These are phyloP conservation scores for Penicillium subrubescens DNA, from an alignment of 495 filamentous ascomycete genomes.

Conservation along the genomic window DNA sequence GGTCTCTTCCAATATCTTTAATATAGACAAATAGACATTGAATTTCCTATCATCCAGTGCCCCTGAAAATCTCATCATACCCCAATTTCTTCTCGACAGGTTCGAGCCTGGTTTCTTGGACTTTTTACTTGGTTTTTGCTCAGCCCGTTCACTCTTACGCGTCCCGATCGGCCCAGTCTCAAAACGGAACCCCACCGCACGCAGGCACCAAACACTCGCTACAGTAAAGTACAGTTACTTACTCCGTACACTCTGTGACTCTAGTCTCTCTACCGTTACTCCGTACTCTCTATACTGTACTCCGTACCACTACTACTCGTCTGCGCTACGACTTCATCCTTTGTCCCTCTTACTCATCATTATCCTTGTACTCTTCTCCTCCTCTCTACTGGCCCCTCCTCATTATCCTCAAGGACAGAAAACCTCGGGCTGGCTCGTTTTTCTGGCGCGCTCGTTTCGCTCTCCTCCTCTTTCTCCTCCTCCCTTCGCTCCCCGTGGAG, in stretches of 20 bases:
- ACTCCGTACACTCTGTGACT: no score
- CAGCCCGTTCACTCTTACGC: conserved; percentile 28
- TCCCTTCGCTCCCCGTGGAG: conserved; percentile 3
- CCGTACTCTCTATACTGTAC: no score
- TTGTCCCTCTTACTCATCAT: conserved; percentile 7
- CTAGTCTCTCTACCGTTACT: no score
- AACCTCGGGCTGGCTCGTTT: conserved; percentile 32
- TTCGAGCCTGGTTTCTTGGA: neutral
- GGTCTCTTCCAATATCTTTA: neutral
- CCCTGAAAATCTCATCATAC: neutral
- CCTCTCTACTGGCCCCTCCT: conserved; percentile 10
- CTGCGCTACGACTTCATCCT: conserved; percentile 2
- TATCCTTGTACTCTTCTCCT: neutral
- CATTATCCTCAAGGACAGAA: conserved; percentile 15
- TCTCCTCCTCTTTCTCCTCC: conserved; percentile 5
- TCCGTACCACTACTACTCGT: neutral
- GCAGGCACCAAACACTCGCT: conserved; percentile 29
- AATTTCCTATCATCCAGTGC: neutral
- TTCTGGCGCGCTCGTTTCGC: conserved; percentile 20
- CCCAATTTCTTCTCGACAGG: no score
- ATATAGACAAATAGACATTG: neutral
- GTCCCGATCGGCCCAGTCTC: conserved; percentile 35
- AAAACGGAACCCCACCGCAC: conserved; percentile 40
- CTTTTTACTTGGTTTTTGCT: neutral
- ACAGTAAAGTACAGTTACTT: no score